phyloP scores from a whole-genome alignment of 176 grass and related monocot species.

The Oryza meyeriana region DNA sequence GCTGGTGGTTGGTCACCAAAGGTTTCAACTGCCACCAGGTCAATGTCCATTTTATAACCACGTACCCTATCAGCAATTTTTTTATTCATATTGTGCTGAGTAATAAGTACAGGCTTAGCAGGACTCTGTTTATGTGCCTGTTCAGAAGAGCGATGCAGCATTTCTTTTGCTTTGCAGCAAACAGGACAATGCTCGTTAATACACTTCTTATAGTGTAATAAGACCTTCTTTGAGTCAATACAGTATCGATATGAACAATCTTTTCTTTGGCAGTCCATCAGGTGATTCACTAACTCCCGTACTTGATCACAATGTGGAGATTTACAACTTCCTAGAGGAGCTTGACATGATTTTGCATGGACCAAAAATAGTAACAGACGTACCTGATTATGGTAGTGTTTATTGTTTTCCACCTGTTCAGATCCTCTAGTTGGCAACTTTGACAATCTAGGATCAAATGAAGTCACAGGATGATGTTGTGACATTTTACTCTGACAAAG shows the following conservation, averaged over 20 bases:
- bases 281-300: conserved; percentile 49
- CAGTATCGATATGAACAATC: conserved; percentile 52
- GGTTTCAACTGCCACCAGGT: conserved; percentile 46
- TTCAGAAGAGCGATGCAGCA: conserved; percentile 30
- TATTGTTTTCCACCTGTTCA: conserved; percentile 25
- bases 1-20: conserved; percentile 47
- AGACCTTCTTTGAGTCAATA: conserved; percentile 42
- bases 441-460: conserved; percentile 13
- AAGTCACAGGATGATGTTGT: conserved; percentile 28
- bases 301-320: conserved; percentile 36
- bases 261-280: conserved; percentile 46
- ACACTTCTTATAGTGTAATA: conserved; percentile 60
- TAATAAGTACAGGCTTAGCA: conserved; percentile 18
- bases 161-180: conserved; percentile 49
- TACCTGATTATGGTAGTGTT: conserved; percentile 21
- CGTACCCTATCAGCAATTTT: conserved; percentile 25
- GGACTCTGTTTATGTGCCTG: conserved; percentile 25
- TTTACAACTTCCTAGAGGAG: conserved; percentile 49
- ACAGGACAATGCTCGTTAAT: conserved; percentile 48
- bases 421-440: conserved; percentile 17
- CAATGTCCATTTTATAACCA: conserved; percentile 48
- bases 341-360: conserved; percentile 59
- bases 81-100: conserved; percentile 27
- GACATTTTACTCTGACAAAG: conserved; percentile 36
- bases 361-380: conserved; percentile 50